phyloP scores from a whole-genome alignment of 805 yeast species.

The Lipomyces japonicus region DNA sequence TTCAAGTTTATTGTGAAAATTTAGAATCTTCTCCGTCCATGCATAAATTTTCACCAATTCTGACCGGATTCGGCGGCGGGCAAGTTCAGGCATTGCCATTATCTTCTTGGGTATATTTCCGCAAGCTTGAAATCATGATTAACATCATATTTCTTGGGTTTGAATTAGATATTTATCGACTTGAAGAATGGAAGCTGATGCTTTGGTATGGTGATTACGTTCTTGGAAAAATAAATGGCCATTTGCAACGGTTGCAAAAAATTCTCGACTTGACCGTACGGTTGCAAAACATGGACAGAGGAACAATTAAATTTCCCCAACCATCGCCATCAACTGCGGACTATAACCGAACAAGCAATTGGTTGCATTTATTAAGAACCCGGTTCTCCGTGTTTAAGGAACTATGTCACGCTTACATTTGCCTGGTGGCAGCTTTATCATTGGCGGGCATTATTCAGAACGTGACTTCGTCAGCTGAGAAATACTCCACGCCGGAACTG shows the following conservation, averaged over 20 bases:
- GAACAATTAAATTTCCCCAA: constrained; percentile 26
- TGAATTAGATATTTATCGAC: constrained; percentile 67
- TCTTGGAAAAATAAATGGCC: constrained; percentile 41
- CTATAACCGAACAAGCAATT: background rate
- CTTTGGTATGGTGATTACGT: constrained; percentile 65
- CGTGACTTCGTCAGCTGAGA: background rate
- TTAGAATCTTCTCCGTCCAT: constrained; percentile 41
- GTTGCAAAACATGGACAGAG: constrained; percentile 1
- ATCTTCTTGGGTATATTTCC: constrained; percentile 63
- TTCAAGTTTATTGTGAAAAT: constrained; percentile 70
- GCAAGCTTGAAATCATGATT: constrained; percentile 67
- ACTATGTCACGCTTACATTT: constrained; percentile 10
- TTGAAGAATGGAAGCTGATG: constrained; percentile 63
- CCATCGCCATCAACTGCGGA: background rate
- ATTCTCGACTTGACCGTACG: constrained; percentile 29
- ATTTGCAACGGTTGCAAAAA: constrained; percentile 43
- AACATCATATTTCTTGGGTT: constrained; percentile 71
- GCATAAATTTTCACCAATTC: constrained; percentile 17
- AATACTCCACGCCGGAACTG: constrained; percentile 32
- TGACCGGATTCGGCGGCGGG: background rate
- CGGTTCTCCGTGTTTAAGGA: constrained; percentile 6
- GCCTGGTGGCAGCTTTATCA: constrained; percentile 16
- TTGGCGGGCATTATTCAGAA: constrained; percentile 7
- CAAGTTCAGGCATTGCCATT: constrained; percentile 51
- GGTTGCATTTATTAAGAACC: constrained; percentile 27